Conservation (phyloP, 2,329 filamentous ascomycete genomes). For the Ophiostoma sp. region DNA sequence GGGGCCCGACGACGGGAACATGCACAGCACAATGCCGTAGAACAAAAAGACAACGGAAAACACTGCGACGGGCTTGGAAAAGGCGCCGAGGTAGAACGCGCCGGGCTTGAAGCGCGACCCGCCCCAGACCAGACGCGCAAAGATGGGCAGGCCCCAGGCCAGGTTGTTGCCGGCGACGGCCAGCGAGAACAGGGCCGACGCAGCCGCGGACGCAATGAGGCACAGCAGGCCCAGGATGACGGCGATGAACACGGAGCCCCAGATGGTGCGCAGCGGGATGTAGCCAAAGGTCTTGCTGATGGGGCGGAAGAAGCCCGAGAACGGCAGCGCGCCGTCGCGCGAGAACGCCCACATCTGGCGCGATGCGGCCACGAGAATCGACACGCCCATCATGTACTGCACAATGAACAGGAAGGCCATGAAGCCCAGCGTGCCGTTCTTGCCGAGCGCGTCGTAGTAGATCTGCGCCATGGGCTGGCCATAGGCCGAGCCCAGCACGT, state of each 20-base stretch:
- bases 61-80: constrained; percentile 50
- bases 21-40: constrained; percentile 52
- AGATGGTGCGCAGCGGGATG: constrained; percentile 53
- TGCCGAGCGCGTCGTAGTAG: constrained; percentile 57
- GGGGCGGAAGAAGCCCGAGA: constrained; percentile 52
- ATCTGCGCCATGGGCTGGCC: constrained; percentile 54
- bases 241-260: constrained; percentile 48
- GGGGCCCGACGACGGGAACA: constrained; percentile 55
- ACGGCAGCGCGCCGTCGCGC: constrained; percentile 56
- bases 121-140: constrained; percentile 55
- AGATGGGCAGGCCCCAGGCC: constrained; percentile 55
- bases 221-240: constrained; percentile 53
- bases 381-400: constrained; percentile 58
- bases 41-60: constrained; percentile 49
- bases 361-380: constrained; percentile 53
- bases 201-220: constrained; percentile 53
- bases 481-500: constrained; percentile 39
- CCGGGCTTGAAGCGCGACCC: constrained; percentile 53
- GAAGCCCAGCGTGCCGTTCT: constrained; percentile 52
- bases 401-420: constrained; percentile 56
- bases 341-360: constrained; percentile 60
- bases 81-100: constrained; percentile 52
- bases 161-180: constrained; percentile 57
- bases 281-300: constrained; percentile 51
- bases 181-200: constrained; percentile 55